These are phyloP conservation scores for Lactarius quietus DNA, from an alignment of 768 basidiomycete genomes.

Conservation along the genomic window DNA sequence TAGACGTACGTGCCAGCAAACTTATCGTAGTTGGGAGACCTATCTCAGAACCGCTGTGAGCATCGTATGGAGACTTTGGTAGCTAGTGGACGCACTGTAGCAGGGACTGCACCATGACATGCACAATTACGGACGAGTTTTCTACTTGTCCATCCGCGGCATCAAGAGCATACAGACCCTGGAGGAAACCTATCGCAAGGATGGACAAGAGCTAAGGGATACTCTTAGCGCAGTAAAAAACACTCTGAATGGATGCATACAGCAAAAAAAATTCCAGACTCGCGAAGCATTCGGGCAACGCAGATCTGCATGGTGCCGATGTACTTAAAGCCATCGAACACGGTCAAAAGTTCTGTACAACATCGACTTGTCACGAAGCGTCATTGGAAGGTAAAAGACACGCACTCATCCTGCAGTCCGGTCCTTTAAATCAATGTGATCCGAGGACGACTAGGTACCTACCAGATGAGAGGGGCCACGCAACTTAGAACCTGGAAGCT, in stretches of 20 bases:
- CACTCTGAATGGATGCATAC: conserved; percentile 38
- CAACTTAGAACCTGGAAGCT: conserved; percentile 91
- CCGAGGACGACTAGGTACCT: conserved; percentile 28
- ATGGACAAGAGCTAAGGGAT: conserved; percentile 66
- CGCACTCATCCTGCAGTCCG: conserved; percentile 71
- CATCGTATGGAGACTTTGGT: not conserved
- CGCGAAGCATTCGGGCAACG: conserved; percentile 87
- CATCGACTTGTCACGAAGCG: not conserved
- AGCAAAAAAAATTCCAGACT: conserved; percentile 89
- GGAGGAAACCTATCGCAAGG: conserved; percentile 78
- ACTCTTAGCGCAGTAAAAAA: conserved; percentile 3
- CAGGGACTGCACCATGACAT: conserved; percentile 74
- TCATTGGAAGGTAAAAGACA: conserved; percentile 10
- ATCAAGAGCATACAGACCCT: conserved; percentile 86
- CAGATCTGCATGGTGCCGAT: conserved; percentile 95
- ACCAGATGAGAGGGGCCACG: conserved; percentile 88
- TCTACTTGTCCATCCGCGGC: conserved; percentile 71
- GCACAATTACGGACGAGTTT: conserved; percentile 39
- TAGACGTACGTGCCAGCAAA: conserved; percentile 23
- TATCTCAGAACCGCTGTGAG: not conserved
- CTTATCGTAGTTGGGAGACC: conserved; percentile 13
- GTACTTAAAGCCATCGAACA: conserved; percentile 83
- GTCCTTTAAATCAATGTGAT: not conserved
- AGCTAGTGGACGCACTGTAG: conserved; percentile 53
- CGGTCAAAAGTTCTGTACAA: conserved; percentile 64